Conservation (phyloP, 768 basidiomycete genomes). For the Paxillus involutus region DNA sequence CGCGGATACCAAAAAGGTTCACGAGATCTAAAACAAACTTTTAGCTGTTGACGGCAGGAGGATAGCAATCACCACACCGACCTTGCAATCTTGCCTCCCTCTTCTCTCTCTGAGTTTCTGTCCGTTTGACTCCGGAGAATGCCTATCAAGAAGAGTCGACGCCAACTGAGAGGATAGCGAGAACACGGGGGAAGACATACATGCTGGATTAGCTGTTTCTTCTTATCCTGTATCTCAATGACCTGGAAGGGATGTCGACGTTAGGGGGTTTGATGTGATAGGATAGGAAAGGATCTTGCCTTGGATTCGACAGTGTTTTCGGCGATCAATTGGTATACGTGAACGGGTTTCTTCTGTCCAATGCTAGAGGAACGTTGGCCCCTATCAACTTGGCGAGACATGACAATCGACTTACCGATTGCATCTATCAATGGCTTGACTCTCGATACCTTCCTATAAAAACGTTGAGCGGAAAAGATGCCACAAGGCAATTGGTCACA, state of each 20-base stretch:
- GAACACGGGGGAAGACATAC: slow-evolving; percentile 45
- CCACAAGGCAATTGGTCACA: slow-evolving; percentile 3
- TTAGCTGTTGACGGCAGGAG: neutral
- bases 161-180: neutral
- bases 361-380: slow-evolving; percentile 40
- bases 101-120: slow-evolving; percentile 73
- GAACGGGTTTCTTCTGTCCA: slow-evolving; percentile 80
- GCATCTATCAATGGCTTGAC: slow-evolving; percentile 79
- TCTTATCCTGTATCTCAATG: slow-evolving; percentile 84
- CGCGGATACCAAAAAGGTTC: slow-evolving; percentile 50
- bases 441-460: slow-evolving; percentile 74
- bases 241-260: slow-evolving; percentile 40
- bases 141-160: slow-evolving; percentile 47
- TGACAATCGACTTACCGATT: slow-evolving; percentile 50
- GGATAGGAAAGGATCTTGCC: slow-evolving; percentile 35
- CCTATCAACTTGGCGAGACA: neutral
- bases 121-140: slow-evolving; percentile 78
- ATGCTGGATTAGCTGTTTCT: slow-evolving; percentile 77
- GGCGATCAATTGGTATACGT: slow-evolving; percentile 88
- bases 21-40: slow-evolving; percentile 49
- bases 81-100: slow-evolving; percentile 84
- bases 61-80: slow-evolving; percentile 23
- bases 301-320: slow-evolving; percentile 89
- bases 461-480: slow-evolving; percentile 8
- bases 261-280: neutral